phyloP scores from a whole-genome alignment of 2,329 filamentous ascomycete species.

The Macroventuria anomochaeta region DNA sequence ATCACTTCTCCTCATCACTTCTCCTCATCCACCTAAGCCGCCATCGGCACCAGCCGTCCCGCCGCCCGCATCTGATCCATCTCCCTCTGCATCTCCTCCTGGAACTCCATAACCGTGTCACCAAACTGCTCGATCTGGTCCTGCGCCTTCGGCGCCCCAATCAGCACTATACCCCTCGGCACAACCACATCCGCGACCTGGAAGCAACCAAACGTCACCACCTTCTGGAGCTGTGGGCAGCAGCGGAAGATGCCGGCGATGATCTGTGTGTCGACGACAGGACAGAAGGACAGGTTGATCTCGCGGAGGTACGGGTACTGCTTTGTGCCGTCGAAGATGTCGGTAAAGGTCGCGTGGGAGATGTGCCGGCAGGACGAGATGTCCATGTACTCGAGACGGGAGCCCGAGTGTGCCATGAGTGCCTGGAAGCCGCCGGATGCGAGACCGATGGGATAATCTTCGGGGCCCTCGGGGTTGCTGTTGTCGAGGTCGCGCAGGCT shows the following conservation, averaged over 20 bases:
- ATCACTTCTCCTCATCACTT: neutral
- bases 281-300: slow-evolving; percentile 80
- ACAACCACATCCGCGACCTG: slow-evolving; percentile 63
- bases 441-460: slow-evolving; percentile 69
- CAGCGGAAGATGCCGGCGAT: slow-evolving; percentile 68
- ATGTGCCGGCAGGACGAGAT: slow-evolving; percentile 88
- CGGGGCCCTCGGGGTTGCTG: slow-evolving; percentile 67
- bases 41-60: slow-evolving; percentile 34
- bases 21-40: slow-evolving; percentile 17
- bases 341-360: slow-evolving; percentile 71
- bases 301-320: slow-evolving; percentile 72
- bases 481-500: slow-evolving; percentile 80
- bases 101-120: slow-evolving; percentile 42
- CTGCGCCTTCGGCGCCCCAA: slow-evolving; percentile 65
- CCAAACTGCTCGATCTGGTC: slow-evolving; percentile 62
- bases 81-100: slow-evolving; percentile 23
- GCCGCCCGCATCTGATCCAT: slow-evolving; percentile 13
- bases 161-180: slow-evolving; percentile 63
- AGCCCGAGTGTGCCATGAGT: slow-evolving; percentile 83
- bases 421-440: slow-evolving; percentile 78
- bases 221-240: slow-evolving; percentile 65
- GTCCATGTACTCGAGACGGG: slow-evolving; percentile 70
- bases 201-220: slow-evolving; percentile 70
- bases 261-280: slow-evolving; percentile 69
- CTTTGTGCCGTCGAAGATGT: slow-evolving; percentile 69